These are phyloP conservation scores for Phytophthora crassamura DNA, from an alignment of 352 stramenopile genomes.

Conservation along the genomic window DNA sequence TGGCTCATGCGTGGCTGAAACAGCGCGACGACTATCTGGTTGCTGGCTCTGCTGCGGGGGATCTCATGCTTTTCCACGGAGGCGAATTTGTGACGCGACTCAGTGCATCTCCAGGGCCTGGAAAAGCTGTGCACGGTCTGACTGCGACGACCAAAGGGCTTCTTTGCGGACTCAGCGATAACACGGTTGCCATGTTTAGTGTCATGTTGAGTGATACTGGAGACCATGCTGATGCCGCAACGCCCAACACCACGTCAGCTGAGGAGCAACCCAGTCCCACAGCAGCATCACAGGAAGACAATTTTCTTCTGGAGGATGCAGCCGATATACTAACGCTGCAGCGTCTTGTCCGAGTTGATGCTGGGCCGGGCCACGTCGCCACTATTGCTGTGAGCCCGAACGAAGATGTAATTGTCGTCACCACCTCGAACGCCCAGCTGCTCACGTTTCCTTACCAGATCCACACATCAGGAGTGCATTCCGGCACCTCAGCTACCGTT, in stretches of 20 bases:
- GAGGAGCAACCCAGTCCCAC: conserved; percentile 14
- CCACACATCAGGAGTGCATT: conserved; percentile 34
- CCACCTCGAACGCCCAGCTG: conserved; percentile 69
- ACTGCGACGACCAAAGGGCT: conserved; percentile 77
- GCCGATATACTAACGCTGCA: conserved; percentile 61
- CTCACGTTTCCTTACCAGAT: conserved; percentile 80
- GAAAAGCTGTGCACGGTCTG: conserved; percentile 59
- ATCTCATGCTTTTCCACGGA: conserved; percentile 89
- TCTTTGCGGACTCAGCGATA: conserved; percentile 79
- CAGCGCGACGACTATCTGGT: conserved; percentile 91
- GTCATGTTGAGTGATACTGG: conserved; percentile 34
- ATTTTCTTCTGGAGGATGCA: conserved; percentile 30
- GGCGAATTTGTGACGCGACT: conserved; percentile 74
- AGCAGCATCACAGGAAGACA: conserved; percentile 21
- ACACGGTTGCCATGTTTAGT: conserved; percentile 72
- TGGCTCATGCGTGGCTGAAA: conserved; percentile 91
- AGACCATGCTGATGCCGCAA: conserved; percentile 39
- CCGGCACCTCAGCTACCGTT: conserved; percentile 10
- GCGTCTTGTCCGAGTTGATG: conserved; percentile 68
- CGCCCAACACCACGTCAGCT: conserved; percentile 33
- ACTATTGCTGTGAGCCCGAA: conserved; percentile 78
- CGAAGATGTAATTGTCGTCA: conserved; percentile 74
- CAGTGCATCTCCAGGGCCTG: conserved; percentile 56
- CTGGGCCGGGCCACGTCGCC: conserved; percentile 42
- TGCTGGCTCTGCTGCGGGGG: conserved; percentile 79